phyloP scores from a whole-genome alignment of 139 green algal genomes.

The Desmodesmus armatus region DNA sequence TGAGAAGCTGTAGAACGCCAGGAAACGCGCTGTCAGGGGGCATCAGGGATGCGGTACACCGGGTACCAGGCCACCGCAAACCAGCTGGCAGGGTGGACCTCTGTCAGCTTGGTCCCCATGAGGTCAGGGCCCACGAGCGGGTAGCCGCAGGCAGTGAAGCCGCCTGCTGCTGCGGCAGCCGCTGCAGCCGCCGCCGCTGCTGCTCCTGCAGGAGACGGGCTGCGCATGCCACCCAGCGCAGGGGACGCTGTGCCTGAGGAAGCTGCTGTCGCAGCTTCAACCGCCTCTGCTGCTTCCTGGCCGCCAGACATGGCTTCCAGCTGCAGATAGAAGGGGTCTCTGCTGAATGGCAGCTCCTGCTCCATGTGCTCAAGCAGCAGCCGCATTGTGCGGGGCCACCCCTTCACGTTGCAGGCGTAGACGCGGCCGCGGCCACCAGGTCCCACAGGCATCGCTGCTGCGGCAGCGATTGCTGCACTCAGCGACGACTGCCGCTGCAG shows the following conservation, averaged over 20 bases:
- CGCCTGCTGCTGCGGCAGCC: background rate
- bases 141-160: slow-evolving; percentile 17
- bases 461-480: slow-evolving; percentile 1
- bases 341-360: slow-evolving; percentile 74
- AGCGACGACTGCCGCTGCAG: background rate
- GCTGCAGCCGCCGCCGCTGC: background rate
- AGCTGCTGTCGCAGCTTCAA: slow-evolving; percentile 22
- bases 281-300: slow-evolving; percentile 28
- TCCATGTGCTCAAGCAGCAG: slow-evolving; percentile 76
- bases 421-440: slow-evolving; percentile 47
- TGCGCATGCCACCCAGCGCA: background rate
- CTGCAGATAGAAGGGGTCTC: slow-evolving; percentile 70
- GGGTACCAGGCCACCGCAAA: slow-evolving; percentile 91
- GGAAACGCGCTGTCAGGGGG: slow-evolving; percentile 84
- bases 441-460: slow-evolving; percentile 9
- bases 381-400: slow-evolving; percentile 75
- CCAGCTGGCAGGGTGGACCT: slow-evolving; percentile 89
- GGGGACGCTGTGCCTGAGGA: too few species aligned
- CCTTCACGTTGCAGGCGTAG: slow-evolving; percentile 67
- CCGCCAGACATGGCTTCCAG: slow-evolving; percentile 60
- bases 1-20: slow-evolving; percentile 86
- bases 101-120: slow-evolving; percentile 52
- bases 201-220: background rate
- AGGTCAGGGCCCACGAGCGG: slow-evolving; percentile 2
- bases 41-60: slow-evolving; percentile 89